These are phyloP conservation scores for Vigna angularis DNA, from an alignment of 306 rosid species.

Conservation along the genomic window DNA sequence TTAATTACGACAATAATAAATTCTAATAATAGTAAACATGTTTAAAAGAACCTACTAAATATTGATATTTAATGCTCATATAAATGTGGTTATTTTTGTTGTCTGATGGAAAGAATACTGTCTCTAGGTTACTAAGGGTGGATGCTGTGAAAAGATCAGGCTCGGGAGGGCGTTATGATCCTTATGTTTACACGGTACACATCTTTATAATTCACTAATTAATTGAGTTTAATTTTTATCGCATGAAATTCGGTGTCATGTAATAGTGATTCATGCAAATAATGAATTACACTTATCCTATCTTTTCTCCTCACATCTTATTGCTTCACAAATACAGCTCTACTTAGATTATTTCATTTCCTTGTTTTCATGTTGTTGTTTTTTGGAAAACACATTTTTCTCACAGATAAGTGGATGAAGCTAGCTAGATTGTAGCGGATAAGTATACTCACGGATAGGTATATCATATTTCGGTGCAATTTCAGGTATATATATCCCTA, in stretches of 20 bases:
- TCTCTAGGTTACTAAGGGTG: slow-evolving; percentile 57
- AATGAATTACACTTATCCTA: slow-evolving; percentile 3
- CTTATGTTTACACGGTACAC: slow-evolving; percentile 64
- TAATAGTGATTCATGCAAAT: background rate
- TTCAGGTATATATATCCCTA: slow-evolving; percentile 47
- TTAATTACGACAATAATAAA: background rate
- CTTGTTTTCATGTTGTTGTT: background rate
- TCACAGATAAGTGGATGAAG: slow-evolving; percentile 52
- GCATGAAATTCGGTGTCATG: background rate
- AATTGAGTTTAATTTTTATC: background rate
- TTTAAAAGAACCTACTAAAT: background rate
- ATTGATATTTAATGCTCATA: background rate
- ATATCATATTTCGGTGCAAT: slow-evolving; percentile 25
- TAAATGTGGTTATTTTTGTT: background rate
- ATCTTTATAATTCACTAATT: background rate
- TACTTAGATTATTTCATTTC: slow-evolving; percentile 1
- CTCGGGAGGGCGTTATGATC: slow-evolving; percentile 75
- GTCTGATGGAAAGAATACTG: background rate
- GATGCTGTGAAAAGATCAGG: slow-evolving; percentile 71
- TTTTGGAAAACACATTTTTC: background rate
- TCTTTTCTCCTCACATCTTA: background rate
- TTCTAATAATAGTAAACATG: background rate
- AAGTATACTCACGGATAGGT: slow-evolving; percentile 7
- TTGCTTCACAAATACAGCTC: slow-evolving; percentile 26
- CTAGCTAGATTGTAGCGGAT: slow-evolving; percentile 39